Evolutionary conservation across 768 basidiomycete genomes (phyloP), one percentile per base, ranked within the genome.

Genomic region (Panaeolus papilionaceus): DNA sequence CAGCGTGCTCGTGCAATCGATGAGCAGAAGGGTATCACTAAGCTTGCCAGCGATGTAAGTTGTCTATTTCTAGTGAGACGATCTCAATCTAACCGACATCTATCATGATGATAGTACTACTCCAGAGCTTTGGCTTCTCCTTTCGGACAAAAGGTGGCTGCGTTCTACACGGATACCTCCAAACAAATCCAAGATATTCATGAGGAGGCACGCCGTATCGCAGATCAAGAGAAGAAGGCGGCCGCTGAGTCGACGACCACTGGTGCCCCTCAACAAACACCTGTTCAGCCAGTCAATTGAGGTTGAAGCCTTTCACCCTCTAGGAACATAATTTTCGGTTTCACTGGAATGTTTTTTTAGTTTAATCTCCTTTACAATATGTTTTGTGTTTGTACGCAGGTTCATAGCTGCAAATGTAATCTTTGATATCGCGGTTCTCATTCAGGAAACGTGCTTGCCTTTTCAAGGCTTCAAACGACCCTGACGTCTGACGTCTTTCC

Each of bases 141-240:
- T 0, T 78, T 90, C 26, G 96, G 95, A 11, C 86, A 90, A 80
- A 89, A 87, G 73, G 93, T 98, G 67, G 79, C 82, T 37, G 73
- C 79, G 1, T 98, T 98, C 83, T 98, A 98, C 83, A 97, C 96
- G 14, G 79, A 80, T 51, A 96, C 95, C 8, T 84, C 90, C 20
- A 98, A 98, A 81, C 93, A 96, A 78, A 90, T 94, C 33, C 73
- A 86, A 20, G 96, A 98, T 75, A 96, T 98, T 61, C 96, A 98
- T 75, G 94, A 96, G 74, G 96, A 98, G 79, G 96, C 96, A 2
- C 82, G 84, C 68, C 88, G 96, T 38, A 94, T 98, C 73, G 88
- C 89, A 33, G 85, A 84, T 33, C 77, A 82, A 65, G 85, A 92
- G 71, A 90, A 92, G 2, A 69, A 71, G 37, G 49, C 69, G 23